phyloP scores from a whole-genome alignment of 2,329 filamentous ascomycete genomes.

The Thelonectria blattea region DNA sequence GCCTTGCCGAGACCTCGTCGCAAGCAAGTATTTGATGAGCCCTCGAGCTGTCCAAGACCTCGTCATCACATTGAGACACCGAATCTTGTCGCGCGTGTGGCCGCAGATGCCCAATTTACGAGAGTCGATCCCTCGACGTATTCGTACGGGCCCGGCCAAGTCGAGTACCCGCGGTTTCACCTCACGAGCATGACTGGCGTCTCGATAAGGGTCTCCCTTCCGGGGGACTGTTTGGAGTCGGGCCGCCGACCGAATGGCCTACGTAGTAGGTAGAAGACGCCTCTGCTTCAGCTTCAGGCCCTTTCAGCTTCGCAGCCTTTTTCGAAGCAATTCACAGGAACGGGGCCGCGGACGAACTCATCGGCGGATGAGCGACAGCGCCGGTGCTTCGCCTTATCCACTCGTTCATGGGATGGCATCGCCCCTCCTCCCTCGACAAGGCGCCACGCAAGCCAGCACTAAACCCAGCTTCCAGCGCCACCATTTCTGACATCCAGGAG shows the following conservation, averaged over 20 bases:
- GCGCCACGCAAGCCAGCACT: conserved; percentile 41
- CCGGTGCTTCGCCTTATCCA: conserved; percentile 2
- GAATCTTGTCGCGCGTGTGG: conserved; percentile 9
- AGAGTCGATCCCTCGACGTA: background rate
- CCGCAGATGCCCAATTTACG: background rate
- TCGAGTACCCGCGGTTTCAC: conserved; percentile 22
- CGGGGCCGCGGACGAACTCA: background rate
- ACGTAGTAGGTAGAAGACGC: background rate
- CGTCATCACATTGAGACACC: conserved; percentile 24
- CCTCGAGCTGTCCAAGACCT: conserved; percentile 1
- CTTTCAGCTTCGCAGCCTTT: background rate
- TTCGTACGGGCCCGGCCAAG: conserved; percentile 16
- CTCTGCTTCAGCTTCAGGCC: background rate
- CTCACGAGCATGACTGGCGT: conserved; percentile 9
- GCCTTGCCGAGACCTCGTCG: conserved; percentile 25
- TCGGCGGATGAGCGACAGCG: conserved; percentile 3
- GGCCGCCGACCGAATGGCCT: background rate
- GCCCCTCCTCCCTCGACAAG: conserved; percentile 28
- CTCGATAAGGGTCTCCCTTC: background rate
- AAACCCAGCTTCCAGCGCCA: conserved; percentile 36
- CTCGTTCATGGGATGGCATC: conserved; percentile 30
- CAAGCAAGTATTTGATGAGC: conserved; percentile 7
- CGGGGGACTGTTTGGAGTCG: background rate
- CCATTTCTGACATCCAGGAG: conserved; percentile 29
- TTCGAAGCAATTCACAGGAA: background rate